Conservation (phyloP, 164 flowering plant species). For the Brasenia schreberi region DNA sequence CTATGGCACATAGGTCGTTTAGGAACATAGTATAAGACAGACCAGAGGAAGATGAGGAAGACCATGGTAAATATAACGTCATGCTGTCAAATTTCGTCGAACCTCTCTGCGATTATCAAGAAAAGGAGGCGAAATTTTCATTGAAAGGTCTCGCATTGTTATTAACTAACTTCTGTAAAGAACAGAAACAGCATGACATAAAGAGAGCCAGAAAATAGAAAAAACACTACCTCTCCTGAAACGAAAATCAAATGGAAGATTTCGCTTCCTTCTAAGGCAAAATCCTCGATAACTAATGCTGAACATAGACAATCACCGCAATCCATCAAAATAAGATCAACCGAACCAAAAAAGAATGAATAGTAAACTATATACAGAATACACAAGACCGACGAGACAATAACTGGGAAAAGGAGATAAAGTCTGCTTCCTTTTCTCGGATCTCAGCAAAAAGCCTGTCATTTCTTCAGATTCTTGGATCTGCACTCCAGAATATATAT, state of each 20-base stretch:
- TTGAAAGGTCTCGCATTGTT: too few relatives aligned
- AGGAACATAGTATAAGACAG: too few relatives aligned
- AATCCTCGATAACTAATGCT: too few relatives aligned
- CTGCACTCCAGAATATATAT: background rate
- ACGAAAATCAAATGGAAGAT: background rate
- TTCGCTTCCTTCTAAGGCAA: background rate
- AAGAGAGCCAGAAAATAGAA: too few relatives aligned
- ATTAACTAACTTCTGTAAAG: too few relatives aligned
- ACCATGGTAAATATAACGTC: too few relatives aligned
- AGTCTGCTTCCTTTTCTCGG: background rate
- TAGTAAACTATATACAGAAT: background rate
- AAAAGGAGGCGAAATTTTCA: too few relatives aligned
- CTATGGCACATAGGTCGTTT: too few relatives aligned
- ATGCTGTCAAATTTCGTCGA: too few relatives aligned
- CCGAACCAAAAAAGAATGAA: background rate
- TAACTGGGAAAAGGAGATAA: background rate
- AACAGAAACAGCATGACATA: too few relatives aligned
- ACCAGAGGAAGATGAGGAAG: too few relatives aligned
- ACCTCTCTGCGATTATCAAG: too few relatives aligned
- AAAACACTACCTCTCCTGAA: background rate
- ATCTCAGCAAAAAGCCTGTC: background rate
- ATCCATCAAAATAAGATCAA: background rate
- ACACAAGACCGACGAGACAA: background rate
- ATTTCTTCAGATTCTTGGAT: background rate
- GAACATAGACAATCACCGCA: background rate